Base-by-base conservation (phyloP, 495 filamentous ascomycete genomes). In the Hypoxylon rickii region DNA sequence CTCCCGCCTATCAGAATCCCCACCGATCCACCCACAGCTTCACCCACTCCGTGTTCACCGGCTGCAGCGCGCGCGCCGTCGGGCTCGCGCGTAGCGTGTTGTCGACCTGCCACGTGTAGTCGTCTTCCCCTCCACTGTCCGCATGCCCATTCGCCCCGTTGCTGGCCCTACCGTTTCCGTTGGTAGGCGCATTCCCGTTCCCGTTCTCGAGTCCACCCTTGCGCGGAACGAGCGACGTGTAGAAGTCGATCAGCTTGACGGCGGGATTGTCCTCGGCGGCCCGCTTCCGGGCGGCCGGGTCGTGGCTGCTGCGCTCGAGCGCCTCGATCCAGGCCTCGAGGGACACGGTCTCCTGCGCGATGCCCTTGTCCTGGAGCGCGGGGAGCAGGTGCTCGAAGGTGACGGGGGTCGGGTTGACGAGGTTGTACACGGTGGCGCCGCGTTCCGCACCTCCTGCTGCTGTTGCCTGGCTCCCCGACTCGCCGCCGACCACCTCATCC, bases 21-120 rank as follows among this genome's bases (percentile, higher is more conserved):
- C 65, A 68, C 3, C 62, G 54, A 22, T 58, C 60, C 38, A 65
- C 57, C 62, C 65, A 68, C 32, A 60, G 39, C 58, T 55, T 56
- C 26, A 68, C 32, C 55, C 63, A 57, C n/a, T 65, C 58, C 44
- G 39, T 42, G 29, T 63, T 65, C 16, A 68, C 47, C 21, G 57
- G 54, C 41, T 47, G 40, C 24, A 68, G 12, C 3, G 46, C 55
- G 15, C 65, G 34, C 10, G 65, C 62, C 18, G 65, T 57, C 24
- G 53, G 55, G 10, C 65, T 68, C 44, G 61, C 65, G 2, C 17
- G 16, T 24, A 68, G 29, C 31, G 51, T 40, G 22, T 68, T 68
- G 1, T 65, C 47, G 12, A 62, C 58, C 8, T 32, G 21, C 46
- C 45, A 49, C 1, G 34, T 51, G 19, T 50, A 49, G 11, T 61